Percentiles rank a stretch among this genome's conserved stretches.
phyloP scores from a whole-genome alignment of 768 basidiomycete species.

The Termitomyces heimii region DNA sequence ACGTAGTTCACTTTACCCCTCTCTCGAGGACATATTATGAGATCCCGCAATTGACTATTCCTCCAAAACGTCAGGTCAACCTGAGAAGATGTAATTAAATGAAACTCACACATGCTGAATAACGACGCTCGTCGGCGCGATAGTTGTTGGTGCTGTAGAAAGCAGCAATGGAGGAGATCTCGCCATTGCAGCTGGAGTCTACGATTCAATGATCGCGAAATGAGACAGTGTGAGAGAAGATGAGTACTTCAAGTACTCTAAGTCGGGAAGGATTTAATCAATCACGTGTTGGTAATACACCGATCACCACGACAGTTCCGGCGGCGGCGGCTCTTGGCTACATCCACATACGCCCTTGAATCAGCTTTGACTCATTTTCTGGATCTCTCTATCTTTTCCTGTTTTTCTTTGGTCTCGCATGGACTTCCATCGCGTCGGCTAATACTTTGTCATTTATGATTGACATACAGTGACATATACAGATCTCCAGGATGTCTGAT shows the following conservation, averaged over 20 bases:
- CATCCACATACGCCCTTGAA: no score
- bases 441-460: background rate
- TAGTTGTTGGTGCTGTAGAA: slow-evolving; percentile 33
- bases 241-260: no score
- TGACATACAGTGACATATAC: background rate
- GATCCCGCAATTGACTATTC: slow-evolving; percentile 70
- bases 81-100: background rate
- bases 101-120: slow-evolving; percentile 59
- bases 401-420: background rate
- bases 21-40: slow-evolving; percentile 67
- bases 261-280: background rate
- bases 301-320: background rate
- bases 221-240: slow-evolving; percentile 1
- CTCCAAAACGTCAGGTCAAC: slow-evolving; percentile 1
- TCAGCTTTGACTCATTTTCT: background rate
- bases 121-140: slow-evolving; percentile 36
- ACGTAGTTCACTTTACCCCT: slow-evolving; percentile 63
- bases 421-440: background rate
- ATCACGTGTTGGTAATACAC: background rate
- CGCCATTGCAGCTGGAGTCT: slow-evolving; percentile 34
- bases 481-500: background rate
- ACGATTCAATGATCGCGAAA: slow-evolving; percentile 3
- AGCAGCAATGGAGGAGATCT: slow-evolving; percentile 39
- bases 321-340: background rate
- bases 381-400: no score